Evolutionary conservation across 257 asterid species (phyloP).

Genomic region (Penstemon barbatus): DNA sequence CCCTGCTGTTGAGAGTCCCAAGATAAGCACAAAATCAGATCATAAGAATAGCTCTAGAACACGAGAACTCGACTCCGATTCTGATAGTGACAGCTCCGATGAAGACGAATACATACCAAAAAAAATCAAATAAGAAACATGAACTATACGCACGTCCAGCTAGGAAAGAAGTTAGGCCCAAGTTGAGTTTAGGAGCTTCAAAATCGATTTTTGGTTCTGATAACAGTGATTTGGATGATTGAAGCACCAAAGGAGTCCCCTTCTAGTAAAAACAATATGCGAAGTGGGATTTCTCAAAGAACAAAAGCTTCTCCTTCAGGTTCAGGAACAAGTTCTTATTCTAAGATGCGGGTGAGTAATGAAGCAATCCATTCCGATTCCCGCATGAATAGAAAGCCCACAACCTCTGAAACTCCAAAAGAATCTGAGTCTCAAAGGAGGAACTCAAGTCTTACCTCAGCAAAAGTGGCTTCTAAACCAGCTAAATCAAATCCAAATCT

Average conservation of each 20-base stretch:
- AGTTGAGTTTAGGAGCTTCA: slow-evolving; percentile 39
- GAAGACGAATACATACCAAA: slow-evolving; percentile 42
- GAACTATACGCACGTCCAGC: slow-evolving; percentile 21
- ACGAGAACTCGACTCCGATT: slow-evolving; percentile 28
- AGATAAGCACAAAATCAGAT: not conserved
- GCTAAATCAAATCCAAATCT: slow-evolving; percentile 26
- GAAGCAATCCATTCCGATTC: slow-evolving; percentile 36
- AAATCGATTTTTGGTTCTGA: slow-evolving; percentile 43
- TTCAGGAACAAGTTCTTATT: slow-evolving; percentile 30
- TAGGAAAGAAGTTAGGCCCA: slow-evolving; percentile 28
- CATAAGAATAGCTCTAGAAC: slow-evolving; percentile 40
- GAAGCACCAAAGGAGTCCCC: slow-evolving; percentile 42
- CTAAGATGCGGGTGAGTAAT: slow-evolving; percentile 33
- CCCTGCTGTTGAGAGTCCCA: slow-evolving; percentile 34
- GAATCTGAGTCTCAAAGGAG: slow-evolving; percentile 30
- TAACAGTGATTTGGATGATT: slow-evolving; percentile 58
- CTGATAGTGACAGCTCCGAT: slow-evolving; percentile 54
- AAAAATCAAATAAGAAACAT: slow-evolving; percentile 30
- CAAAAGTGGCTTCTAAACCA: slow-evolving; percentile 32
- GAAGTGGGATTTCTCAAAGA: slow-evolving; percentile 65
- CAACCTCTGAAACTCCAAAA: slow-evolving; percentile 31
- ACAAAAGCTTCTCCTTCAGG: slow-evolving; percentile 52
- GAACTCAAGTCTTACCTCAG: slow-evolving; percentile 37
- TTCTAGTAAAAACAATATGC: slow-evolving; percentile 39
- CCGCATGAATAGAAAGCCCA: slow-evolving; percentile 33